phyloP scores from a whole-genome alignment of 75 land plant species.

The Selaginella tamariscina region DNA sequence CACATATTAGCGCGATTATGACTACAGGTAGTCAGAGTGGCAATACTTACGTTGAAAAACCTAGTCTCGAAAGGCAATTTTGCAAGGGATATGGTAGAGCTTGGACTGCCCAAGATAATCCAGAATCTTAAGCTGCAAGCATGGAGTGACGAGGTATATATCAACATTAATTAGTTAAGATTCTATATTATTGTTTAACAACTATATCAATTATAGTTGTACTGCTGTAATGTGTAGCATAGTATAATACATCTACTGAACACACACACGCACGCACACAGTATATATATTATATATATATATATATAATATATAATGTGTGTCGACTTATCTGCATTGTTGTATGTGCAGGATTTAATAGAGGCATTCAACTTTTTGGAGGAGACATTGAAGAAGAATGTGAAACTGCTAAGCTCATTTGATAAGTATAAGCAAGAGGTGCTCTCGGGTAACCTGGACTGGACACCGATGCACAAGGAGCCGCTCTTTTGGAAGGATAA shows the following conservation, averaged over 20 bases:
- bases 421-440: conserved; percentile 90
- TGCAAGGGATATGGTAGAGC: conserved; percentile 85
- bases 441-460: conserved; percentile 78
- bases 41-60: conserved; percentile 58
- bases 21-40: conserved; percentile 87
- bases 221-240: too few species aligned
- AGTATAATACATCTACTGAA: too few species aligned
- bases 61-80: conserved; percentile 53
- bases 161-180: too few species aligned
- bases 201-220: too few species aligned
- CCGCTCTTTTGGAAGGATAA: conserved; percentile 89
- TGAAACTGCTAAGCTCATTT: conserved; percentile 77
- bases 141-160: conserved; percentile 95
- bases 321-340: too few species aligned
- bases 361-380: conserved; percentile 70
- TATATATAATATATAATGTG: too few species aligned
- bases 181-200: too few species aligned
- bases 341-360: conserved; percentile 55
- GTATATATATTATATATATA: too few species aligned
- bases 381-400: conserved; percentile 63
- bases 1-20: neutral
- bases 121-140: conserved; percentile 83
- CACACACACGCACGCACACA: too few species aligned
- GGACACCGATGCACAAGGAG: conserved; percentile 97
- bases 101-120: conserved; percentile 77